Evolutionary conservation across 2,329 filamentous ascomycete genomes (phyloP).

Genomic region (Sporothrix globosa): DNA sequence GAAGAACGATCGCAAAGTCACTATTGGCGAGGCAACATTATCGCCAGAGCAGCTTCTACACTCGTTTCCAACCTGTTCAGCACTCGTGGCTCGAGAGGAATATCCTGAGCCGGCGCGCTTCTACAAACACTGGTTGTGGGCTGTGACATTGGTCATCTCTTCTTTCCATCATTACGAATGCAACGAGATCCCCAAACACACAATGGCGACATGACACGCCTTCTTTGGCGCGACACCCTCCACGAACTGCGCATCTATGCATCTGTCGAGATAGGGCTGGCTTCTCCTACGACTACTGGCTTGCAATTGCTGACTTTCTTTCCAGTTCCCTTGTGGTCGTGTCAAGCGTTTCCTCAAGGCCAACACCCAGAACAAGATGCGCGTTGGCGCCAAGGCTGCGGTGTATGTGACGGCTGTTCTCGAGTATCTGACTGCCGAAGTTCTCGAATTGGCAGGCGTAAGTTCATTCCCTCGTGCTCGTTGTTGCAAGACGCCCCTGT

Average conservation of each 20-base stretch:
- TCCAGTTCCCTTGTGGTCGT: conserved; percentile 96
- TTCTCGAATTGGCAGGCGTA: conserved; percentile 92
- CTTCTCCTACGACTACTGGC: not conserved
- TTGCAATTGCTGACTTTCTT: conserved; percentile 22
- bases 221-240: too few species aligned
- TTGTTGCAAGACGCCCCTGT: not conserved
- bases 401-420: conserved; percentile 98
- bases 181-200: not conserved
- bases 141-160: not conserved
- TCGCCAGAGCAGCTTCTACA: not conserved
- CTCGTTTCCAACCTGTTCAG: not conserved
- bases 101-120: not conserved
- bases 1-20: too few species aligned
- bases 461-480: conserved; percentile 45
- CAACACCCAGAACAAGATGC: conserved; percentile 99
- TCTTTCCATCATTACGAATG: not conserved
- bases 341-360: conserved; percentile 99
- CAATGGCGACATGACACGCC: not conserved
- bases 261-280: not conserved
- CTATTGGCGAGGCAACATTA: not conserved
- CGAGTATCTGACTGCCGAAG: conserved; percentile 97
- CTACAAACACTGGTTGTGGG: not conserved
- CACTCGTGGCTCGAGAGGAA: not conserved
- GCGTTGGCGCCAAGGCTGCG: conserved; percentile 96
- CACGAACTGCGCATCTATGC: not conserved